Percentiles rank a stretch among this genome's conserved stretches.
These are phyloP conservation scores for Leucaena leucocephala DNA, from an alignment of 306 rosid genomes.

Conservation along the genomic window DNA sequence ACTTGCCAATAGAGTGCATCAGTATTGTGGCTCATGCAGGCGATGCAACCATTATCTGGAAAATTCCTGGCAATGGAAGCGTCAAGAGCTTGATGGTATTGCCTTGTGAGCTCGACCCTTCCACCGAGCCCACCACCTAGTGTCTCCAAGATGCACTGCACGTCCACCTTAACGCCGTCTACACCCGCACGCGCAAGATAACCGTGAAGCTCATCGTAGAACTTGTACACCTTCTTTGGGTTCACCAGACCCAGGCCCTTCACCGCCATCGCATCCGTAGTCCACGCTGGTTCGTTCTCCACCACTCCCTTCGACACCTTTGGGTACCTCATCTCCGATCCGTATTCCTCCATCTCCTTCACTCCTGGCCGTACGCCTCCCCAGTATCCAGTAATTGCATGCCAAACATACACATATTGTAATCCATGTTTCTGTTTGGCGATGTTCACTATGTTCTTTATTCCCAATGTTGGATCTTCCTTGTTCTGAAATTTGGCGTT, in stretches of 20 bases:
- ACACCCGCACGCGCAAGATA: constrained; percentile 77
- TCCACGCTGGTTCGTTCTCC: constrained; percentile 87
- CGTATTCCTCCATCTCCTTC: constrained; percentile 72
- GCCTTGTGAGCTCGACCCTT: constrained; percentile 74
- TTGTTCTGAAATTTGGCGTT: constrained; percentile 66
- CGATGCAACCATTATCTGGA: constrained; percentile 76
- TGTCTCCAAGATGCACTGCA: constrained; percentile 86
- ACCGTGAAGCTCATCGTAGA: constrained; percentile 72
- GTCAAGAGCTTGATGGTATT: constrained; percentile 86
- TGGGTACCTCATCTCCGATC: constrained; percentile 59
- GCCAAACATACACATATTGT: constrained; percentile 87
- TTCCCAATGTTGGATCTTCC: constrained; percentile 60
- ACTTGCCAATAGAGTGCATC: constrained; percentile 79
- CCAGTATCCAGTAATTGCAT: constrained; percentile 95
- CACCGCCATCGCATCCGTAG: constrained; percentile 50
- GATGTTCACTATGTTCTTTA: constrained; percentile 54
- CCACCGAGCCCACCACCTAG: constrained; percentile 82
- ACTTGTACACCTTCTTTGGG: constrained; percentile 62
- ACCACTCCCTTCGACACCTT: constrained; percentile 57
- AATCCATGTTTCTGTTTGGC: constrained; percentile 72
- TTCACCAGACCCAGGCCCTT: constrained; percentile 80
- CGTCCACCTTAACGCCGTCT: constrained; percentile 96
- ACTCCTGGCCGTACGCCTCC: constrained; percentile 82
- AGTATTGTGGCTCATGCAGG: constrained; percentile 96
- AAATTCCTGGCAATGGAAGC: constrained; percentile 81